A percentile compares a stretch with the other conserved stretches of the same genome.
Conservation (phyloP, 2,329 filamentous ascomycete species). For the Sporothrix luriei region DNA sequence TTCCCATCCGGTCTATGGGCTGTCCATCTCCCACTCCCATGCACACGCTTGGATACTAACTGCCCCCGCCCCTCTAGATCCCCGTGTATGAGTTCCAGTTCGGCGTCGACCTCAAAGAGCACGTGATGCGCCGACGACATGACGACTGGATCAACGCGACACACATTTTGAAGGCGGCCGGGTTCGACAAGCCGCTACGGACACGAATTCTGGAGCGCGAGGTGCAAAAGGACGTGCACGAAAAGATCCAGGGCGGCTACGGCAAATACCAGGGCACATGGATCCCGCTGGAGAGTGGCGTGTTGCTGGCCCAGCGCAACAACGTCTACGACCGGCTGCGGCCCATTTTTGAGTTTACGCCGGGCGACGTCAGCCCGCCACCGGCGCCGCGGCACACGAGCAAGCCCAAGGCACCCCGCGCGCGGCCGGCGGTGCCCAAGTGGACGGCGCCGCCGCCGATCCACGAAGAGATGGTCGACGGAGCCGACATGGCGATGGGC, state of each 20-base stretch:
- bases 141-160: slow-evolving; percentile 99
- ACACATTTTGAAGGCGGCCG: slow-evolving; percentile 94
- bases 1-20: no score
- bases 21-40: not conserved
- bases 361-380: slow-evolving; percentile 84
- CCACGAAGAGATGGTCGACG: slow-evolving; percentile 67
- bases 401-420: slow-evolving; percentile 76
- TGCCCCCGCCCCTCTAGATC: slow-evolving; percentile 59
- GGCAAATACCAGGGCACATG: slow-evolving; percentile 99
- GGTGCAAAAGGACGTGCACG: slow-evolving; percentile 93
- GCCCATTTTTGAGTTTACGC: slow-evolving; percentile 85
- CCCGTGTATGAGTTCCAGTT: slow-evolving; percentile 94
- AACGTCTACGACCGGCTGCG: slow-evolving; percentile 79
- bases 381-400: slow-evolving; percentile 91
- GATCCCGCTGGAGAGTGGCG: slow-evolving; percentile 84
- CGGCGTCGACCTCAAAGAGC: slow-evolving; percentile 72
- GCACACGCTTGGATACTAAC: not conserved
- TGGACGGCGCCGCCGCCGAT: slow-evolving; percentile 51
- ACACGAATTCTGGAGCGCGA: slow-evolving; percentile 95
- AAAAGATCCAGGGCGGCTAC: slow-evolving; percentile 97
- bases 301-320: slow-evolving; percentile 82
- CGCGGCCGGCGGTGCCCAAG: slow-evolving; percentile 63
- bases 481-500: slow-evolving; percentile 59
- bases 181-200: slow-evolving; percentile 93
- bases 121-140: slow-evolving; percentile 92